Percentiles rank a stretch among this genome's conserved stretches.
These are phyloP conservation scores for Asterophora parasitica DNA, from an alignment of 768 basidiomycete species.

Conservation along the genomic window DNA sequence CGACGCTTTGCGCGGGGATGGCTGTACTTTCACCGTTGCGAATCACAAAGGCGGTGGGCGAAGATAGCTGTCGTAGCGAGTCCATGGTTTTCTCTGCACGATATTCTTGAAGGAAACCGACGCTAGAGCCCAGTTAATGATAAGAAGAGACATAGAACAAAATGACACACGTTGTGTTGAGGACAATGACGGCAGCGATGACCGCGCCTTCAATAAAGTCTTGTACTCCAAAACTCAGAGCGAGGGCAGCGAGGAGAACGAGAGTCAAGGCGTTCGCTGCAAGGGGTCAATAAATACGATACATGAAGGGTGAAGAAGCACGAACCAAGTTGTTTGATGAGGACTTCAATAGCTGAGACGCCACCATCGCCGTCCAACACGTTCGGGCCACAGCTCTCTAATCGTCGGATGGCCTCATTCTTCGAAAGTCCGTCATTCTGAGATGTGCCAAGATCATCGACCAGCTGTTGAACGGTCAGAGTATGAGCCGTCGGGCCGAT, in stretches of 20 bases:
- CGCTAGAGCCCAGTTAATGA: constrained; percentile 15
- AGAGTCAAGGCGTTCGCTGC: constrained; percentile 39
- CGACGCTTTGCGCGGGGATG: constrained; percentile 38
- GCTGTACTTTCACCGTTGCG: constrained; percentile 36
- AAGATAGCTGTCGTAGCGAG: constrained; percentile 41
- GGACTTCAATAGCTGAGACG: constrained; percentile 30
- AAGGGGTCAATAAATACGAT: neutral
- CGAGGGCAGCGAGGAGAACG: constrained; percentile 35
- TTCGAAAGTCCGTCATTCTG: constrained; percentile 31
- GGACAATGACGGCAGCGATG: constrained; percentile 38
- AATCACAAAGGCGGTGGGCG: constrained; percentile 41
- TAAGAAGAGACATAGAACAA: neutral
- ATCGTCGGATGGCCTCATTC: constrained; percentile 29
- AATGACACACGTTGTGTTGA: constrained; percentile 33
- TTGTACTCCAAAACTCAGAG: constrained; percentile 49
- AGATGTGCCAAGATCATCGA: constrained; percentile 29
- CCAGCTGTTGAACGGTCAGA: constrained; percentile 23
- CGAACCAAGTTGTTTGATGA: constrained; percentile 32
- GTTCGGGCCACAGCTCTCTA: constrained; percentile 30
- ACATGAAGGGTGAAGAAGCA: neutral
- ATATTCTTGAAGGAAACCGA: constrained; percentile 46
- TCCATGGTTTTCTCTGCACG: constrained; percentile 48
- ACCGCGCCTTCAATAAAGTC: constrained; percentile 51
- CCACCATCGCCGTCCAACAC: constrained; percentile 28
- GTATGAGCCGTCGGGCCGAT: constrained; percentile 29